Evolutionary conservation across 2,329 filamentous ascomycete genomes (phyloP).

Genomic region (Penicillium sp.): DNA sequence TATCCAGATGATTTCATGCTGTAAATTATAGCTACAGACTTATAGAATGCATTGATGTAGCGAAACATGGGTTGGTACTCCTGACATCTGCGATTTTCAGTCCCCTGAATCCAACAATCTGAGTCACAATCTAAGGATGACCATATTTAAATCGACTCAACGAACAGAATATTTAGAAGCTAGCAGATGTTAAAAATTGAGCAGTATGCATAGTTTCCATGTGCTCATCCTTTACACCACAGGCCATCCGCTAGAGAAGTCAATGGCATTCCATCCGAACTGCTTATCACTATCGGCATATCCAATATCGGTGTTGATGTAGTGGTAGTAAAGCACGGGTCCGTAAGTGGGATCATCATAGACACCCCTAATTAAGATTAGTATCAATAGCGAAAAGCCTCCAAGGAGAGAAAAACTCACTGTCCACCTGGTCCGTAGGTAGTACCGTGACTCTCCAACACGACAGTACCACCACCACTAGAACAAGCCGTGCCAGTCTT

Average conservation of each 20-base stretch:
- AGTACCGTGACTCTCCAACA: constrained; percentile 60
- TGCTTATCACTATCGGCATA: constrained; percentile 50
- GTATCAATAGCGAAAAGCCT: neutral
- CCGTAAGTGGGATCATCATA: constrained; percentile 43
- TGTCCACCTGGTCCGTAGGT: constrained; percentile 69
- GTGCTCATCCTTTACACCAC: constrained; percentile 28
- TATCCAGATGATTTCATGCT: too few relatives aligned
- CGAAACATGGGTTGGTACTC: too few relatives aligned
- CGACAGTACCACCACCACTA: constrained; percentile 59
- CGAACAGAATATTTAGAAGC: too few relatives aligned
- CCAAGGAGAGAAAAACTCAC: constrained; percentile 42
- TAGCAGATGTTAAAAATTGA: neutral
- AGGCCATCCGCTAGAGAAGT: constrained; percentile 50
- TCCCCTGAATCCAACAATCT: neutral
- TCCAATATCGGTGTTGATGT: constrained; percentile 57
- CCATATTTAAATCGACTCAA: neutral
- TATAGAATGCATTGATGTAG: too few relatives aligned
- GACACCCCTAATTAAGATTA: constrained; percentile 27
- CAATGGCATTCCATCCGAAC: constrained; percentile 51
- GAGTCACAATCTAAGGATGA: neutral
- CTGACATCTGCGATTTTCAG: too few relatives aligned
- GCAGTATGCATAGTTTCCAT: neutral
- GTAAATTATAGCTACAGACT: too few relatives aligned
- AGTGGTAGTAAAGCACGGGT: constrained; percentile 64
- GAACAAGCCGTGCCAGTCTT: constrained; percentile 55